Conservation (phyloP, 2,329 filamentous ascomycete genomes). For the Calonectria hawksworthii region DNA sequence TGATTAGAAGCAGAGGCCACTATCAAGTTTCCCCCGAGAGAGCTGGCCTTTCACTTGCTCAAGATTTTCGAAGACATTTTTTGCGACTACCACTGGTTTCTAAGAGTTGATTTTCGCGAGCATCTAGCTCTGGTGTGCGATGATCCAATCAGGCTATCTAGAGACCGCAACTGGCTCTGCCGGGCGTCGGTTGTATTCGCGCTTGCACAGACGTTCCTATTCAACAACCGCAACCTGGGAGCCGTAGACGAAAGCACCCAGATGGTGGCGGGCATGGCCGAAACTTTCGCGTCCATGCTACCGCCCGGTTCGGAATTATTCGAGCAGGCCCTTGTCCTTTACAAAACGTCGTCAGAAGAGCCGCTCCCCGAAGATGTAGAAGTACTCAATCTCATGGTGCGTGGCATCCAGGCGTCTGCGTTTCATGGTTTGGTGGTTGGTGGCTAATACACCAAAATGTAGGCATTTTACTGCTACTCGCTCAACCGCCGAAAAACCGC, state of each 20-base stretch:
- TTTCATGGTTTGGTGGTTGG: neutral
- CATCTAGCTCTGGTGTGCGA: slow-evolving; percentile 5
- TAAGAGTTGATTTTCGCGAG: slow-evolving; percentile 23
- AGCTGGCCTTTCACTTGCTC: slow-evolving; percentile 20
- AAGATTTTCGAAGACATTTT: slow-evolving; percentile 30
- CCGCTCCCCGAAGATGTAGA: slow-evolving; percentile 23
- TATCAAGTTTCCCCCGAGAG: slow-evolving; percentile 25
- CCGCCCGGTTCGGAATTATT: slow-evolving; percentile 23
- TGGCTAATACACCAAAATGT: neutral
- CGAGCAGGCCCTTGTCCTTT: slow-evolving; percentile 24
- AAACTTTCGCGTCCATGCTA: neutral
- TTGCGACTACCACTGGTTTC: slow-evolving; percentile 30
- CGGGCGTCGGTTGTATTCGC: slow-evolving; percentile 24
- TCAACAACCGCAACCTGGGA: neutral
- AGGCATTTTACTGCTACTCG: slow-evolving; percentile 31
- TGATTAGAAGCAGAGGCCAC: slow-evolving; percentile 20
- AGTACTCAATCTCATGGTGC: slow-evolving; percentile 26
- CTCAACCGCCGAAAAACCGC: slow-evolving; percentile 27
- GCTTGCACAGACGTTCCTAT: slow-evolving; percentile 20
- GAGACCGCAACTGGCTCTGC: slow-evolving; percentile 27
- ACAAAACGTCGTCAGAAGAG: slow-evolving; percentile 25
- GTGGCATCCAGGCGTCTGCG: neutral
- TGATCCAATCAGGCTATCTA: slow-evolving; percentile 11
- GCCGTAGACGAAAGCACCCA: neutral
- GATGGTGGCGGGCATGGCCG: neutral